Conservation (phyloP, 108 stramenopile genomes). For the Cyclotella atomus region DNA sequence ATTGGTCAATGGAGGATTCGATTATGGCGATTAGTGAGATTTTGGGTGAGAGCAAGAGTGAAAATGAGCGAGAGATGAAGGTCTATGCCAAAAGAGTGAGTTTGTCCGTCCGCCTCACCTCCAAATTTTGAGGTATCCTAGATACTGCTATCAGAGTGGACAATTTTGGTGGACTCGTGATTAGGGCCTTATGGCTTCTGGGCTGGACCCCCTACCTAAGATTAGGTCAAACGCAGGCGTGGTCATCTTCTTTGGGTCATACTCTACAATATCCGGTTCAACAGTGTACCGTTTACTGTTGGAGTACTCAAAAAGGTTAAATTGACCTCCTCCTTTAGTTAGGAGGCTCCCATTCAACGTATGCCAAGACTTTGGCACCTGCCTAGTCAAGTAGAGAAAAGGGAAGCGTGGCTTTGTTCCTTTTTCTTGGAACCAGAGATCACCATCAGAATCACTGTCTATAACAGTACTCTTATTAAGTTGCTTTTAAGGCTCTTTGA, state of each 20-base stretch:
- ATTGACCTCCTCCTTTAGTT: background rate
- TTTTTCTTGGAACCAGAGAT: conserved; percentile 11
- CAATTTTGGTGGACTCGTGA: too few relatives aligned
- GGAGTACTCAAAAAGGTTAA: conserved; percentile 20
- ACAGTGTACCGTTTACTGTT: background rate
- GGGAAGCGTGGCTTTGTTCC: background rate
- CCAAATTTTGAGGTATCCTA: too few relatives aligned
- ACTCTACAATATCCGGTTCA: conserved; percentile 13
- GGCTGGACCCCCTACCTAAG: too few relatives aligned
- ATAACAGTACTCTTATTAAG: conserved; percentile 8
- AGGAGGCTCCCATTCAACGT: conserved; percentile 17
- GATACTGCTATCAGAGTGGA: too few relatives aligned
- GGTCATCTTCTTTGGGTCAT: background rate
- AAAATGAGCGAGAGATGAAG: too few relatives aligned
- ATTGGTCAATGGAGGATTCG: too few relatives aligned
- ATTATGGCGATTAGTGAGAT: too few relatives aligned
- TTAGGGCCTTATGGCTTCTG: too few relatives aligned
- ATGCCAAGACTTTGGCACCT: conserved; percentile 13
- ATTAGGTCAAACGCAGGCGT: conserved; percentile 18
- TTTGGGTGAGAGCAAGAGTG: too few relatives aligned
- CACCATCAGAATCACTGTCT: conserved; percentile 20
- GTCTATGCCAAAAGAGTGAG: too few relatives aligned
- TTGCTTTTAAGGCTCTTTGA: background rate
- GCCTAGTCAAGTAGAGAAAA: conserved; percentile 3
- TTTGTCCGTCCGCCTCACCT: too few relatives aligned